Conservation (phyloP, 768 basidiomycete species). For the Lactifluus piperatus region DNA sequence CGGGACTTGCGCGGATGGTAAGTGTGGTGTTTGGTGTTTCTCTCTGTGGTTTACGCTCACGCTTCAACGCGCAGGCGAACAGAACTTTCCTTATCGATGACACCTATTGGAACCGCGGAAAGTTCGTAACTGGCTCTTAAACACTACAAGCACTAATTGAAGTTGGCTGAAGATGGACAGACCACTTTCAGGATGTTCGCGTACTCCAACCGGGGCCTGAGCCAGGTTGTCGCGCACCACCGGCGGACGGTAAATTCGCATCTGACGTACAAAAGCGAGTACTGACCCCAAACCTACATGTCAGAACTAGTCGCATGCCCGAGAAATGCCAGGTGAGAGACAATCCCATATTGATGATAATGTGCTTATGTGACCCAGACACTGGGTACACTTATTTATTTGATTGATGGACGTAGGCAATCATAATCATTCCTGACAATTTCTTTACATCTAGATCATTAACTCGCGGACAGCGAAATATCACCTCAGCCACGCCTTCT, state of each 20-base stretch:
- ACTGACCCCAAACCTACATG: not conserved
- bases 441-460: slow-evolving; percentile 36
- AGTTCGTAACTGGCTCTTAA: slow-evolving; percentile 32
- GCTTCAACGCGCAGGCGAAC: slow-evolving; percentile 35
- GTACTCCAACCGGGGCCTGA: slow-evolving; percentile 51
- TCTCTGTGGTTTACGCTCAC: not conserved
- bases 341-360: not conserved
- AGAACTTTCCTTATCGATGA: slow-evolving; percentile 64
- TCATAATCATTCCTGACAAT: not conserved
- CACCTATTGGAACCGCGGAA: slow-evolving; percentile 66
- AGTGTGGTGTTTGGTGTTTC: slow-evolving; percentile 16
- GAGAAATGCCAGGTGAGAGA: slow-evolving; percentile 48
- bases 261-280: not conserved
- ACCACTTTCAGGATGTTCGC: slow-evolving; percentile 52
- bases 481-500: slow-evolving; percentile 50
- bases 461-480: slow-evolving; percentile 57
- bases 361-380: slow-evolving; percentile 31
- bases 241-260: slow-evolving; percentile 43
- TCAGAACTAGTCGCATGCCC: slow-evolving; percentile 69
- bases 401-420: not conserved
- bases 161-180: slow-evolving; percentile 43
- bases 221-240: slow-evolving; percentile 52
- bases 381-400: slow-evolving; percentile 42
- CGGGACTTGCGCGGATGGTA: slow-evolving; percentile 59
- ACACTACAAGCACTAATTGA: not conserved